Evolutionary conservation across 2,329 filamentous ascomycete genomes (phyloP).

Genomic region (Colletotrichum sp.): DNA sequence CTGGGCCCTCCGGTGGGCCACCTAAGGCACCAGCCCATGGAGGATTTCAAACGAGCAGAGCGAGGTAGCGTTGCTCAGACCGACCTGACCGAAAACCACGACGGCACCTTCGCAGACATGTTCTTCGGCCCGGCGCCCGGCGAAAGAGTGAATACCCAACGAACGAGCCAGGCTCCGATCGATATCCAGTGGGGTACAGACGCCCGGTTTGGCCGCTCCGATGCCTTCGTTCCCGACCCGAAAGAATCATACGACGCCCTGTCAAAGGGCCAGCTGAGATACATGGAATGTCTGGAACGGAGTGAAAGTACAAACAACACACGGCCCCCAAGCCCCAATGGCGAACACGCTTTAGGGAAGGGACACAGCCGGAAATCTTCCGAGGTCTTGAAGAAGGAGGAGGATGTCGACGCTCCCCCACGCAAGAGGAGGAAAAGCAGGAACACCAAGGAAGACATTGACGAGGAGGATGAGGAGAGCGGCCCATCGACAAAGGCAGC

Average conservation of each 20-base stretch:
- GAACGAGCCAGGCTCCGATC: slow-evolving; percentile 31
- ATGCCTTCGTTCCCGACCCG: slow-evolving; percentile 63
- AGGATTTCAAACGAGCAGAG: slow-evolving; percentile 46
- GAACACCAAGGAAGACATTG: slow-evolving; percentile 43
- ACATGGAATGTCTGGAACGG: slow-evolving; percentile 62
- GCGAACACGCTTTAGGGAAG: slow-evolving; percentile 26
- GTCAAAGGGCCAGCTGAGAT: slow-evolving; percentile 58
- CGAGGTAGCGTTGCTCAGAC: slow-evolving; percentile 31
- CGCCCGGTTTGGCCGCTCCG: slow-evolving; percentile 61
- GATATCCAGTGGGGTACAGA: slow-evolving; percentile 74
- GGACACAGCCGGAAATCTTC: slow-evolving; percentile 26
- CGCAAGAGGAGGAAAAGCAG: slow-evolving; percentile 63
- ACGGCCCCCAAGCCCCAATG: slow-evolving; percentile 60
- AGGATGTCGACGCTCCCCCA: slow-evolving; percentile 46
- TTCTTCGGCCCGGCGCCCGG: slow-evolving; percentile 36
- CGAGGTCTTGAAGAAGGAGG: slow-evolving; percentile 34
- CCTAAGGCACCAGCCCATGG: slow-evolving; percentile 46
- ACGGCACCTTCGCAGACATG: slow-evolving; percentile 47
- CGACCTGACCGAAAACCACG: slow-evolving; percentile 30
- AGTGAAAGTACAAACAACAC: slow-evolving; percentile 65
- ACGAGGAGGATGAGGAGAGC: slow-evolving; percentile 47
- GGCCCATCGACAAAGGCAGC: slow-evolving; percentile 34
- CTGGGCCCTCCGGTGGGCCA: slow-evolving; percentile 43
- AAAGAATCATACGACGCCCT: slow-evolving; percentile 64
- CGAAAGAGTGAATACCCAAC: slow-evolving; percentile 20